Conservation (phyloP, 2,329 filamentous ascomycete species). For the Cryphonectria radicalis region DNA sequence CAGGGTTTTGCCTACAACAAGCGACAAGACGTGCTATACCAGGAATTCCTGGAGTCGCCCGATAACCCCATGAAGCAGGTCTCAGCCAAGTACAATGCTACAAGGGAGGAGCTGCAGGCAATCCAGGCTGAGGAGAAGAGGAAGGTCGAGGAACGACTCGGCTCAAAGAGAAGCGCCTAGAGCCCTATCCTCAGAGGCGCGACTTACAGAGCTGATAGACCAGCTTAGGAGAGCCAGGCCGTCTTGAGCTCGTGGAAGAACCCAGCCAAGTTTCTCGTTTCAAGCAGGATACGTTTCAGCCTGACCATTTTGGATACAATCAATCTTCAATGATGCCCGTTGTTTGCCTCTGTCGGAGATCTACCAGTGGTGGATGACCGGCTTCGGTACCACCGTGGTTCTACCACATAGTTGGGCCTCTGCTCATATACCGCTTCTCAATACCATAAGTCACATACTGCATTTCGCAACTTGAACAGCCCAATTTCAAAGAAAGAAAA, state of each 20-base stretch:
- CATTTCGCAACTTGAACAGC: neutral
- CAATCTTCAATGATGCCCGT: neutral
- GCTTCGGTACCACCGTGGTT: neutral
- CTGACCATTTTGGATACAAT: neutral
- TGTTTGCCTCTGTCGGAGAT: neutral
- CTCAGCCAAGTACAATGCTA: slow-evolving; percentile 76
- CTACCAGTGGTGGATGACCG: neutral
- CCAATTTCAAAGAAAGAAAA: too few species aligned
- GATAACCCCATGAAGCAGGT: slow-evolving; percentile 97
- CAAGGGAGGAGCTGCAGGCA: slow-evolving; percentile 73
- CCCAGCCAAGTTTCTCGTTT: neutral
- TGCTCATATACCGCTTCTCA: neutral
- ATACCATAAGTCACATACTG: neutral
- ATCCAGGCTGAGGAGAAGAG: slow-evolving; percentile 68
- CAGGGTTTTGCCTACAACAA: slow-evolving; percentile 7
- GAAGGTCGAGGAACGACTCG: slow-evolving; percentile 76
- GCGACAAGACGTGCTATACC: slow-evolving; percentile 61
- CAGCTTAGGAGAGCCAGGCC: neutral
- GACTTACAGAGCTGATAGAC: neutral
- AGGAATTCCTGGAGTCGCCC: slow-evolving; percentile 93
- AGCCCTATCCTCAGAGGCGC: neutral
- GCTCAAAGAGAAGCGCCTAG: slow-evolving; percentile 34
- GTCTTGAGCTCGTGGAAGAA: neutral
- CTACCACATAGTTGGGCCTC: neutral
- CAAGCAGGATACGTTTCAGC: neutral